A percentile compares a stretch with the other conserved stretches of the same genome.
phyloP scores from a whole-genome alignment of 306 rosid genomes.

The Sicyos edulis region DNA sequence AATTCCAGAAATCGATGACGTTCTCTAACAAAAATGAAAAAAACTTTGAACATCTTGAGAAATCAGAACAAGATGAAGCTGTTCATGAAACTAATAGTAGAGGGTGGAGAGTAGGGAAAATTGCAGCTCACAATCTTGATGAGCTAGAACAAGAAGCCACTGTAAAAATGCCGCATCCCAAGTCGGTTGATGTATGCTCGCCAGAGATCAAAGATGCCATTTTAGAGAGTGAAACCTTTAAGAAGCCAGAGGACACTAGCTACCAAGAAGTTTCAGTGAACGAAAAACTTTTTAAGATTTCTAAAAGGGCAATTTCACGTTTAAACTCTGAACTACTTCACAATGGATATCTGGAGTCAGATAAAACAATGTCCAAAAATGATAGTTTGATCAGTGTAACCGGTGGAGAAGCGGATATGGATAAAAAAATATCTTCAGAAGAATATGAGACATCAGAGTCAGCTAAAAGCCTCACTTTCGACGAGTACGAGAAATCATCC shows the following conservation, averaged over 20 bases:
- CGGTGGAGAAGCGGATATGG: slow-evolving; percentile 23
- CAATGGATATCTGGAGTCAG: slow-evolving; percentile 24
- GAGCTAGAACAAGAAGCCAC: slow-evolving; percentile 23
- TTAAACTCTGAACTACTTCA: slow-evolving; percentile 27
- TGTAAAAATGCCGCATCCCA: slow-evolving; percentile 6
- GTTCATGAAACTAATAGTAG: slow-evolving; percentile 22
- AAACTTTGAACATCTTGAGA: background rate
- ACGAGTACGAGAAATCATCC: background rate
- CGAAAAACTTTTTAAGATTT: slow-evolving; percentile 23
- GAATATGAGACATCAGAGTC: slow-evolving; percentile 32
- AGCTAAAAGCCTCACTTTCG: slow-evolving; percentile 9
- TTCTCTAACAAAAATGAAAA: background rate
- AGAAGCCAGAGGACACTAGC: slow-evolving; percentile 23
- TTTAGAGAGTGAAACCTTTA: slow-evolving; percentile 24
- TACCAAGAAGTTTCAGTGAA: slow-evolving; percentile 28
- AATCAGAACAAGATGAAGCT: slow-evolving; percentile 8
- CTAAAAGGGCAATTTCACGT: slow-evolving; percentile 27
- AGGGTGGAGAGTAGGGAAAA: slow-evolving; percentile 26
- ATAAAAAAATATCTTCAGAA: slow-evolving; percentile 18
- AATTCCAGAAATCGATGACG: background rate
- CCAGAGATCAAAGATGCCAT: slow-evolving; percentile 29
- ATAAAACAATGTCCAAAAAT: slow-evolving; percentile 25
- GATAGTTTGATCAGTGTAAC: slow-evolving; percentile 22
- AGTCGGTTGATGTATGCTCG: slow-evolving; percentile 17
- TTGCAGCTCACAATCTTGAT: slow-evolving; percentile 21